Conservation (phyloP, 2,329 filamentous ascomycete genomes). For the Aspergillus persii region DNA sequence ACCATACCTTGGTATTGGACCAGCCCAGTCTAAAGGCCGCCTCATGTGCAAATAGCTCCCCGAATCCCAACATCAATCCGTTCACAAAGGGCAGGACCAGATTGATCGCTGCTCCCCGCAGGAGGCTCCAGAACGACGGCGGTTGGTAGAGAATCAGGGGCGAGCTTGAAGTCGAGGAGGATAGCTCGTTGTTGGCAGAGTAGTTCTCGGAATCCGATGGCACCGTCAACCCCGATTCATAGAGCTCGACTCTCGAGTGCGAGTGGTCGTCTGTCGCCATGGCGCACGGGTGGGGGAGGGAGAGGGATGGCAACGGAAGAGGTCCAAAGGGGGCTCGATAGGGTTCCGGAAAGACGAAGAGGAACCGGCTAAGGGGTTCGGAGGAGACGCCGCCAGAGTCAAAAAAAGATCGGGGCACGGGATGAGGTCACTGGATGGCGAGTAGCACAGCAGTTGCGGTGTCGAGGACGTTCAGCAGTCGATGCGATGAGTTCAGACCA, state of each 20-base stretch:
- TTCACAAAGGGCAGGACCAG: slow-evolving; percentile 94
- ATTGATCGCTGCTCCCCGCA: slow-evolving; percentile 91
- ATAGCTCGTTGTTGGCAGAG: slow-evolving; percentile 40
- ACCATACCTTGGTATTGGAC: slow-evolving; percentile 85
- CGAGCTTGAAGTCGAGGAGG: slow-evolving; percentile 37
- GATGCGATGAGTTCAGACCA: too few relatives aligned
- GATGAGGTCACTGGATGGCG: too few relatives aligned
- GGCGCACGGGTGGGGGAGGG: slow-evolving; percentile 9
- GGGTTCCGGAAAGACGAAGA: neutral
- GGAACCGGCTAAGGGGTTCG: too few relatives aligned
- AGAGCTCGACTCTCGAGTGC: slow-evolving; percentile 37
- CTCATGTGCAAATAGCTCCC: slow-evolving; percentile 95
- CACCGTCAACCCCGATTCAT: slow-evolving; percentile 44
- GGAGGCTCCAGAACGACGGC: slow-evolving; percentile 78
- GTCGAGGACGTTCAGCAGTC: too few relatives aligned
- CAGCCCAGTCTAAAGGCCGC: slow-evolving; percentile 89
- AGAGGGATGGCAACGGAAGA: neutral
- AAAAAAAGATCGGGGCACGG: too few relatives aligned
- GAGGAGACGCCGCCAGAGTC: too few relatives aligned
- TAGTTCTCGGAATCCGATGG: slow-evolving; percentile 51
- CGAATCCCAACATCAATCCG: slow-evolving; percentile 96
- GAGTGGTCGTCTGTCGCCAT: slow-evolving; percentile 35
- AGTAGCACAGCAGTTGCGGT: too few relatives aligned
- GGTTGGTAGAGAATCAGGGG: slow-evolving; percentile 70
- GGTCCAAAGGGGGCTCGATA: neutral